Base-by-base conservation (phyloP, 208 protist genomes). In the Angomonas deanei region DNA sequence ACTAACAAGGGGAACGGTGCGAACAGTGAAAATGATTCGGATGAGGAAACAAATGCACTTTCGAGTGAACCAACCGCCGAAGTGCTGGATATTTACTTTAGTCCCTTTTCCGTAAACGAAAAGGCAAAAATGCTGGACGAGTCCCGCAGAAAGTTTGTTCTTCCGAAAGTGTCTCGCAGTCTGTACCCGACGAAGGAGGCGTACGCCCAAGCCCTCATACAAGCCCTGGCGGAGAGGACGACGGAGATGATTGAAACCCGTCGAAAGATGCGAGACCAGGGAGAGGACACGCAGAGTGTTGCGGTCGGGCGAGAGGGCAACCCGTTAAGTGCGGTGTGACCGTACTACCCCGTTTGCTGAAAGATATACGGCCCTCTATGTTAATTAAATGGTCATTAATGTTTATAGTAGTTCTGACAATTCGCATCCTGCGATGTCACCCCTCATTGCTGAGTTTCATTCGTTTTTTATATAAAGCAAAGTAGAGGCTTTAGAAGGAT, bases 71-170 rank as follows among this genome's bases (percentile, higher is more conserved):
- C 59, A 2, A 38, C 65, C 26, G 34, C 33, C 32, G 61, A 72
- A n/a, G 58, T 73, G 30, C 58, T 78, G 53, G 62, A 66, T 39
- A 62, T 78, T 33, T 68, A 72, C 58, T 78, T 73, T 38, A 68
- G 66, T 55, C 38, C 66, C 28, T 70, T 68, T 63, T 53, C 61
- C n/a, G 19, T 17, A 3, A 11, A 39, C 6, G 49, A 64, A 48
- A 72, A 78, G 32, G 66, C 68, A 23, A 78, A 78, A 52, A 46
- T 67, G 24, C 64, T 78, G 33, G 42, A 31, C 21, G 60, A 62
- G 54, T 47, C 66, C 21, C 68, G 68, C 46, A 72, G 72, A 50
- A 54, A 62, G 21, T 70, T 78, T 39, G 56, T 49, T 15, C 36
- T 78, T 23, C 15, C 49, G 1, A 53, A 27, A 19, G 58, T 63